Conservation (phyloP, 805 yeast genomes). For the Isabelozyma heimii region DNA sequence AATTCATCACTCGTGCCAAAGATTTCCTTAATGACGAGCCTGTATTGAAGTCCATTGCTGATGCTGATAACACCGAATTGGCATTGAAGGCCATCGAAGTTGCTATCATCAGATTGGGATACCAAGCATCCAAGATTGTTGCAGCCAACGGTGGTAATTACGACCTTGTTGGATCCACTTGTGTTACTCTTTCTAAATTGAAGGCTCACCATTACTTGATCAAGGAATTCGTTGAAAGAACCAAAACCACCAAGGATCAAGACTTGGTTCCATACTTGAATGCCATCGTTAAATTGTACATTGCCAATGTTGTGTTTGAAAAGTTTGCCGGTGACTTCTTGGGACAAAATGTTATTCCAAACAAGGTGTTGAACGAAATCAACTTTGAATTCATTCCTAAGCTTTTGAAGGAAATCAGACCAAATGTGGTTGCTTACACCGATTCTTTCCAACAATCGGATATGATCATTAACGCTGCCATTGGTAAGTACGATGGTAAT, state of each 20-base stretch:
- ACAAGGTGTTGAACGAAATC: constrained; percentile 22
- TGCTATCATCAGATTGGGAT: constrained; percentile 33
- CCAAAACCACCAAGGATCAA: constrained; percentile 19
- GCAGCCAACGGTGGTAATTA: constrained; percentile 24
- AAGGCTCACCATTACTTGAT: constrained; percentile 43
- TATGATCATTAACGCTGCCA: constrained; percentile 72
- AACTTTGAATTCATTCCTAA: constrained; percentile 19
- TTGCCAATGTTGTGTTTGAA: constrained; percentile 28
- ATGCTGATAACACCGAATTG: constrained; percentile 24
- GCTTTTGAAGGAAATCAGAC: constrained; percentile 38
- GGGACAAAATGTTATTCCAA: constrained; percentile 30
- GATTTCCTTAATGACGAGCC: constrained; percentile 12
- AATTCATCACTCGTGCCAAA: constrained; percentile 28
- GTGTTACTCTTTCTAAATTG: constrained; percentile 40
- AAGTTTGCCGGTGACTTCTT: constrained; percentile 37
- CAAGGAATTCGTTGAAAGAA: constrained; percentile 23
- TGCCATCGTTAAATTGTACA: constrained; percentile 31
- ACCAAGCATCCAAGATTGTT: constrained; percentile 24
- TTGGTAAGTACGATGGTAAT: constrained; percentile 77
- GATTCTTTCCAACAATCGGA: constrained; percentile 80
- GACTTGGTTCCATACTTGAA: constrained; percentile 26
- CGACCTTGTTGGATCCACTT: constrained; percentile 36
- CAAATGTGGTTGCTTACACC: constrained; percentile 69
- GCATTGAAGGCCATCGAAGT: constrained; percentile 41
- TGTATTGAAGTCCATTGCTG: constrained; percentile 22